phyloP scores from a whole-genome alignment of 2,329 filamentous ascomycete genomes.

The Aspergillus eucalypticola region DNA sequence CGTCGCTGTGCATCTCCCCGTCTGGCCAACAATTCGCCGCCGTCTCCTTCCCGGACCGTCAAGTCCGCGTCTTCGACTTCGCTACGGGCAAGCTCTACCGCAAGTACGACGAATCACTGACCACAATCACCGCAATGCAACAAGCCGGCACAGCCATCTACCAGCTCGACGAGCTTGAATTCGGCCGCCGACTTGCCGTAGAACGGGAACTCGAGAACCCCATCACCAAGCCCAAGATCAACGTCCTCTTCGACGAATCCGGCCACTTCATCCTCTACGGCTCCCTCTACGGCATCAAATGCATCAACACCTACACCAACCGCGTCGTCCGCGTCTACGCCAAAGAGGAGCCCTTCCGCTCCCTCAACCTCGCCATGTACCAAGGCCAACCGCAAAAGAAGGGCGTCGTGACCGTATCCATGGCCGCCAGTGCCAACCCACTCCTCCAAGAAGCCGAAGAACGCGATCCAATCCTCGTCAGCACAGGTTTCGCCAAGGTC shows the following conservation, averaged over 20 bases:
- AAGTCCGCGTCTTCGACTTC: constrained; percentile 93
- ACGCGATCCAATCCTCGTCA: constrained; percentile 83
- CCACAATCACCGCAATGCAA: constrained; percentile 90
- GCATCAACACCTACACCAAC: constrained; percentile 94
- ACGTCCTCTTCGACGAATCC: constrained; percentile 93
- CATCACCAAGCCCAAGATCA: constrained; percentile 67
- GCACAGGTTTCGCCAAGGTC: constrained; percentile 80
- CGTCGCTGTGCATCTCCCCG: constrained; percentile 80
- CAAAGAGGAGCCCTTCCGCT: constrained; percentile 82
- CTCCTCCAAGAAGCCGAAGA: constrained; percentile 88
- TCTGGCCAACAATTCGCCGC: constrained; percentile 83
- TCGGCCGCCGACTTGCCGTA: constrained; percentile 80
- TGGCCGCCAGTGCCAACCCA: constrained; percentile 94
- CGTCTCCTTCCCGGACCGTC: constrained; percentile 89
- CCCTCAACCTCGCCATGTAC: constrained; percentile 81
- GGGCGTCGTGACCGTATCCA: constrained; percentile 86
- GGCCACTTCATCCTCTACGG: constrained; percentile 94
- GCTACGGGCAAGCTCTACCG: constrained; percentile 81
- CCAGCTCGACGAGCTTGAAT: constrained; percentile 86
- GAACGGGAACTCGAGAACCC: constrained; percentile 82
- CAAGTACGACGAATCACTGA: constrained; percentile 91
- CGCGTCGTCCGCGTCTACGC: constrained; percentile 87
- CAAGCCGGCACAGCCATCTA: constrained; percentile 82
- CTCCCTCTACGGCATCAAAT: constrained; percentile 87
- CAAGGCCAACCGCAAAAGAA: constrained; percentile 96